Evolutionary conservation across 2,329 filamentous ascomycete genomes (phyloP), one percentile per base, ranked within the genome.

Genomic region (Penicillium olsonii): DNA sequence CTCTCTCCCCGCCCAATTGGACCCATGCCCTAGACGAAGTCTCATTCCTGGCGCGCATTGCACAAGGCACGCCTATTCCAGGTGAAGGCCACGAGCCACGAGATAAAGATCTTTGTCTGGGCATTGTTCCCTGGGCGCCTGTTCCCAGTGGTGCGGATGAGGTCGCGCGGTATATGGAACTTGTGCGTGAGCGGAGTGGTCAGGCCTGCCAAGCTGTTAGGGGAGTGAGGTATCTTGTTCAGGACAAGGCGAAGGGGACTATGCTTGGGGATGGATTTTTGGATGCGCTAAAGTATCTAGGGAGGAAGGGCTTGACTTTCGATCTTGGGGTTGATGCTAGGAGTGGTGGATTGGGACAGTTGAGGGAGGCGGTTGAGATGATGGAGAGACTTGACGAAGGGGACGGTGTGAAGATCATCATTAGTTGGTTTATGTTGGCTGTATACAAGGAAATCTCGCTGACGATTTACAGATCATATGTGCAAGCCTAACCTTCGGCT

Each of bases 311-410:
- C 0, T 81, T 86, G 61, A 79, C 82, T 1, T 96, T 96, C 67
- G 92, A 96, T 67, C 75, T 96, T 0, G 91, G 89, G 0, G 82
- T 96, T 11, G 90, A 96, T 75, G 84, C 88, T 61, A 83, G 89
- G 66, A 78, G 83, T n/a, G 83, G 87, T 22, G 92, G 90, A 5
- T 77, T 85, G 50, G 83, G 81, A 74, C 90, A 90, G 75, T 76
- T 90, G 54, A 83, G 87, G 48, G 87, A 91, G 71, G 77, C 83
- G 4, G 78, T 87, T 11, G 80, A 84, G 68, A 87, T 91, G 80
- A 84, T 91, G 65, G 78, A 80, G 59, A 80, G 72, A 59, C 82
- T 88, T 8, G 84, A 88, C 64, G 77, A 84, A 5, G 82, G 76
- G 2, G 77, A 79, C 5, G 75, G 86, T 27, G 83, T 80, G 62